Conservation (phyloP, 2,329 filamentous ascomycete species). For the Saccharata proteae region DNA sequence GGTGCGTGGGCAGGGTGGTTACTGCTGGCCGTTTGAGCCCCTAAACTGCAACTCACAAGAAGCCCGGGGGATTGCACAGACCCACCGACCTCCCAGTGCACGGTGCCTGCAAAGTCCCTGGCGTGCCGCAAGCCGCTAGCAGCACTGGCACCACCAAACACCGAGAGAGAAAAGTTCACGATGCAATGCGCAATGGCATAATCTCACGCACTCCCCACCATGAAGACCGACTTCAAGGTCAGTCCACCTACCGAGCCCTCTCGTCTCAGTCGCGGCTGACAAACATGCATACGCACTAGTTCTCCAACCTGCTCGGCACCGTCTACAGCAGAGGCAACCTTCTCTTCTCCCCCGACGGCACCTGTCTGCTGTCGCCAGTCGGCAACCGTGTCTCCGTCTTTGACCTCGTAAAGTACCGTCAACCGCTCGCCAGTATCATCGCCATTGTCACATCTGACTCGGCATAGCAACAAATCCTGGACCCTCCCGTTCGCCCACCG, state of each 20-base stretch:
- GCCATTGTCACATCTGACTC: neutral
- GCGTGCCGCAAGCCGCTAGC: no score
- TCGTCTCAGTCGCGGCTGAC: conserved; percentile 15
- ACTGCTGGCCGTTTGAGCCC: no score
- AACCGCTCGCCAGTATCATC: neutral
- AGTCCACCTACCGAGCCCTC: conserved; percentile 10
- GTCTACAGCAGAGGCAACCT: conserved; percentile 98
- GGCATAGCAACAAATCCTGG: conserved; percentile 65
- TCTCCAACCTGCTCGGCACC: conserved; percentile 94
- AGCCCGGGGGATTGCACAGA: conserved; percentile 1
- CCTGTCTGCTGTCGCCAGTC: conserved; percentile 87
- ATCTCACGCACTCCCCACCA: conserved; percentile 30
- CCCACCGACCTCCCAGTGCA: conserved; percentile 3
- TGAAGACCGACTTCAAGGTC: conserved; percentile 99
- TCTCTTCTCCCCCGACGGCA: conserved; percentile 91
- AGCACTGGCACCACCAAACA: no score
- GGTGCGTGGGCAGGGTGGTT: no score
- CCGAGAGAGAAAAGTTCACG: conserved; percentile 22
- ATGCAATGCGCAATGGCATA: conserved; percentile 4
- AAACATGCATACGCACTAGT: conserved; percentile 42
- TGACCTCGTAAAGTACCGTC: conserved; percentile 76
- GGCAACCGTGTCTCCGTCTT: conserved; percentile 94
- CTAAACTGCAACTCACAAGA: conserved; percentile 6
- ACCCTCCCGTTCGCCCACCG: conserved; percentile 86
- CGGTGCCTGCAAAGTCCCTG: no score